These are phyloP conservation scores for Pyrenula aspistea DNA, from an alignment of 495 filamentous ascomycete genomes.

Conservation along the genomic window DNA sequence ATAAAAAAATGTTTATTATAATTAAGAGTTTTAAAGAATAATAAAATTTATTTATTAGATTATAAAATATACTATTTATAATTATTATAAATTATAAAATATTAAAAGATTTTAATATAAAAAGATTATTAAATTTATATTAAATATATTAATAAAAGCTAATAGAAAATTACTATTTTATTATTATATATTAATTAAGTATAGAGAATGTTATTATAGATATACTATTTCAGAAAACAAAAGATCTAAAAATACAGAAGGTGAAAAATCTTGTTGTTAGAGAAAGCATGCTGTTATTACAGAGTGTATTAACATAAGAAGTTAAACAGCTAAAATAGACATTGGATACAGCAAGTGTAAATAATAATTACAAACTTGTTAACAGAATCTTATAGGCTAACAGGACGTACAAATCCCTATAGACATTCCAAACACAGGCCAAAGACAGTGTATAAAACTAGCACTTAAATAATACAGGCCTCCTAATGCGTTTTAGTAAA, in stretches of 20 bases:
- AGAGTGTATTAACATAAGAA: background rate
- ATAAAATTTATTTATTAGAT: background rate
- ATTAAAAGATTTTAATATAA: background rate
- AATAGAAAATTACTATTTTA: background rate
- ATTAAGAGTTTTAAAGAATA: background rate
- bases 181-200: background rate
- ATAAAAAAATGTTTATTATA: conserved; percentile 1
- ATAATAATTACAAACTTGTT: background rate
- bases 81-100: background rate
- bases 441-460: background rate
- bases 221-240: background rate
- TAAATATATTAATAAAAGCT: background rate
- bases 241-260: background rate
- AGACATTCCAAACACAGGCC: background rate
- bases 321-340: background rate
- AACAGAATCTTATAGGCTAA: background rate
- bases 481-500: background rate
- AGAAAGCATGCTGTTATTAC: too few species aligned
- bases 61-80: background rate
- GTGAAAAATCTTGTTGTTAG: background rate
- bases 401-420: background rate
- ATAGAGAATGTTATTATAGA: background rate
- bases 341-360: background rate
- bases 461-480: background rate
- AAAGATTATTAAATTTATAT: background rate